A percentile compares a stretch with the other conserved stretches of the same genome.
Conservation (phyloP, 305 asterid species). For the Solanum chacoense region DNA sequence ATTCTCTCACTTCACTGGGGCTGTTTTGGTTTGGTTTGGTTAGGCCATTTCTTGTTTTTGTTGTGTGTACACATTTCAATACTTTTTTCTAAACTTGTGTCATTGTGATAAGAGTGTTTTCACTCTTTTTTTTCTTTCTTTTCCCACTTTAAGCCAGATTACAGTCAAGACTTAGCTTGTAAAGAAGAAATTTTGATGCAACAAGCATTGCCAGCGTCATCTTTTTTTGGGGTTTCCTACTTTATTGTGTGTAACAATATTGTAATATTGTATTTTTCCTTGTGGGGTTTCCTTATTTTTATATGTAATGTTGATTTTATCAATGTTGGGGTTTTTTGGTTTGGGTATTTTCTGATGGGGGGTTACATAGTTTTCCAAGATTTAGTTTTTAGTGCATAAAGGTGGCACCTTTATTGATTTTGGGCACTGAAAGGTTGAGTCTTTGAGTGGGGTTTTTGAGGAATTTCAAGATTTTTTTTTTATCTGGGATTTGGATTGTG, state of each 20-base stretch:
- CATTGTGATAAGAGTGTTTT: not conserved
- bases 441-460: slow-evolving; percentile 15
- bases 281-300: not conserved
- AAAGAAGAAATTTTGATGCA: not conserved
- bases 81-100: slow-evolving; percentile 9
- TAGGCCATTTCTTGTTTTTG: not conserved
- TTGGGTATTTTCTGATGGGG: slow-evolving; percentile 30
- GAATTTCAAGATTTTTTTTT: slow-evolving; percentile 14
- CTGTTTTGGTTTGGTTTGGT: not conserved
- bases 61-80: slow-evolving; percentile 15
- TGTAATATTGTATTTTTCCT: not conserved
- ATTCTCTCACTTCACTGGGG: not conserved
- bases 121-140: slow-evolving; percentile 8
- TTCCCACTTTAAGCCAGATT: slow-evolving; percentile 37
- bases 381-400: slow-evolving; percentile 24
- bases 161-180: slow-evolving; percentile 42
- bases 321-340: slow-evolving; percentile 20
- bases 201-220: not conserved
- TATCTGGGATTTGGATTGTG: slow-evolving; percentile 2
- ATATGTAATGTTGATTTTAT: slow-evolving; percentile 15
- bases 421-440: slow-evolving; percentile 5
- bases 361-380: slow-evolving; percentile 18
- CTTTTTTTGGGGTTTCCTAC: not conserved
- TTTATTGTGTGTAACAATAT: slow-evolving; percentile 5
- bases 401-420: slow-evolving; percentile 10